Evolutionary conservation across 805 yeast genomes (phyloP).

Genomic region (Tetrapisispora phaffii): DNA sequence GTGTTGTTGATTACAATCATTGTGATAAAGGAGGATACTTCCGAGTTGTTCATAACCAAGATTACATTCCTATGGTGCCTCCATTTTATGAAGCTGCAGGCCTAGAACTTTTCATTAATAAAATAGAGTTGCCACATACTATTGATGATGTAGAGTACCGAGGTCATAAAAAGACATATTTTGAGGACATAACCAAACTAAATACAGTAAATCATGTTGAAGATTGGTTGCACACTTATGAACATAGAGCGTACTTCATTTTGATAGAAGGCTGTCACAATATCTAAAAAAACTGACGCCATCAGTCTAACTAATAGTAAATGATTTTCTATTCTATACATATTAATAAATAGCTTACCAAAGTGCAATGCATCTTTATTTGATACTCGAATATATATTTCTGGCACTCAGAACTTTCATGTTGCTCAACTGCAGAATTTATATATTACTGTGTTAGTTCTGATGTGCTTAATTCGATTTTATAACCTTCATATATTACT

Average conservation of each 20-base stretch:
- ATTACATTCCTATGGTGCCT: slow-evolving; percentile 52
- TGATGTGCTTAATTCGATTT: too few species aligned
- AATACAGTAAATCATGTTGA: slow-evolving; percentile 6
- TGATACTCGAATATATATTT: too few species aligned
- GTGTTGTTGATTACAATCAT: slow-evolving; percentile 18
- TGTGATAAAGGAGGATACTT: slow-evolving; percentile 32
- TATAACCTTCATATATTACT: too few species aligned
- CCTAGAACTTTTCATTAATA: slow-evolving; percentile 38
- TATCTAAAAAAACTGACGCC: slow-evolving; percentile 7
- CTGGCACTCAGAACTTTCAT: too few species aligned
- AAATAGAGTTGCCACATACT: slow-evolving; percentile 28
- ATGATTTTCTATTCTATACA: not conserved
- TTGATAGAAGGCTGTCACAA: slow-evolving; percentile 28
- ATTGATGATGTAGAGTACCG: slow-evolving; percentile 19
- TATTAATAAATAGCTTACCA: not conserved
- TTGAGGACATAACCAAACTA: not conserved
- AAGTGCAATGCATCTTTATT: too few species aligned
- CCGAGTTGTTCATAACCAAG: slow-evolving; percentile 49
- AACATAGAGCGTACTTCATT: slow-evolving; percentile 33
- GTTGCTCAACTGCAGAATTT: too few species aligned
- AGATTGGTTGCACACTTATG: slow-evolving; percentile 26
- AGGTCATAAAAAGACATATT: slow-evolving; percentile 8
- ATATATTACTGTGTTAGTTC: too few species aligned
- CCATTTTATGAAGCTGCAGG: slow-evolving; percentile 46
- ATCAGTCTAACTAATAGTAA: not conserved